These are phyloP conservation scores for Oldenlandia corymbosa DNA, from an alignment of 257 asterid genomes.

Conservation along the genomic window DNA sequence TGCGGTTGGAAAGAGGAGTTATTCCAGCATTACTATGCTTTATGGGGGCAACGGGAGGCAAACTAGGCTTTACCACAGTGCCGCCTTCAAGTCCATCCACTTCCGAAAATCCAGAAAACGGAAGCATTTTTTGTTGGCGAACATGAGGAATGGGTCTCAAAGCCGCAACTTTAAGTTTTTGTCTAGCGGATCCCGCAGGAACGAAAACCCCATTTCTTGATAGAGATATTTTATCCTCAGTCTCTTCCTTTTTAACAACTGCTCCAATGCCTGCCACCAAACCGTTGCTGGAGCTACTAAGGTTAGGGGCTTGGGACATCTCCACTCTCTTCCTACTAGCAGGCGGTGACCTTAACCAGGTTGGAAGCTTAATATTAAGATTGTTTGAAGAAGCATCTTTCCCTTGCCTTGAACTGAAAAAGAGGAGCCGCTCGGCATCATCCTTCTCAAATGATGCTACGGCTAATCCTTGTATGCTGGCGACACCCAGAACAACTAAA, in stretches of 20 bases:
- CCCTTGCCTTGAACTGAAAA: constrained; percentile 44
- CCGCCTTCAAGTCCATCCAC: constrained; percentile 57
- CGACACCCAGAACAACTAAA: constrained; percentile 85
- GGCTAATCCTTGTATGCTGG: constrained; percentile 82
- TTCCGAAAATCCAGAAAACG: constrained; percentile 57
- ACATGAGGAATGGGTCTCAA: constrained; percentile 93
- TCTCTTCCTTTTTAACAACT: constrained; percentile 34
- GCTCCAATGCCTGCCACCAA: constrained; percentile 21
- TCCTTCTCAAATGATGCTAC: constrained; percentile 86
- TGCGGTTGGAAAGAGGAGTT: constrained; percentile 54
- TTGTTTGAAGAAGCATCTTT: constrained; percentile 31
- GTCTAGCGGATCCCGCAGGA: constrained; percentile 37
- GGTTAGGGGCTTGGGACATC: constrained; percentile 29
- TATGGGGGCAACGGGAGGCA: constrained; percentile 51
- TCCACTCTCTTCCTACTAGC: constrained; percentile 66
- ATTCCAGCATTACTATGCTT: constrained; percentile 52
- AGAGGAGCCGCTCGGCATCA: constrained; percentile 72
- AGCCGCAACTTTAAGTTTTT: constrained; percentile 62
- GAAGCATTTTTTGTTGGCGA: constrained; percentile 95
- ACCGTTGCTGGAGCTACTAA: constrained; percentile 30
- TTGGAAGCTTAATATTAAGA: constrained; percentile 42
- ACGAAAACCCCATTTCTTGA: constrained; percentile 38
- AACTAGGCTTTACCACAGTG: constrained; percentile 43
- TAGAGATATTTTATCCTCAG: constrained; percentile 28
- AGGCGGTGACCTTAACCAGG: constrained; percentile 85